A percentile compares a stretch with the other conserved stretches of the same genome.
These are phyloP conservation scores for Trametes maxima DNA, from an alignment of 768 basidiomycete species.

Conservation along the genomic window DNA sequence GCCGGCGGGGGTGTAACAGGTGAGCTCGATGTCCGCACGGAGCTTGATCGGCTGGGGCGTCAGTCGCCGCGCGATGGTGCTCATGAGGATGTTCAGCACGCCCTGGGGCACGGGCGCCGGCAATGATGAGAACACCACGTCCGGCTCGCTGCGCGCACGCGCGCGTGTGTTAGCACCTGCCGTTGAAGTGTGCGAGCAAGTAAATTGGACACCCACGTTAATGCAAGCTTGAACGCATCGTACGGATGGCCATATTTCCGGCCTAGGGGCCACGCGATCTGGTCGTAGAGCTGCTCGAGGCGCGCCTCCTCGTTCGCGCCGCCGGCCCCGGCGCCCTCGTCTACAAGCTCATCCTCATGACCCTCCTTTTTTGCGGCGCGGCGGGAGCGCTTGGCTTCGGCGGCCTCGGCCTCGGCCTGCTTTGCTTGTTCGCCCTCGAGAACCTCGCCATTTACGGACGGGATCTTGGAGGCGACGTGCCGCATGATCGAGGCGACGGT, in stretches of 20 bases:
- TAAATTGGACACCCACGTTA: constrained; percentile 63
- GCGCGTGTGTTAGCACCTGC: neutral
- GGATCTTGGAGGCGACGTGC: constrained; percentile 85
- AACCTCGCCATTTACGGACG: constrained; percentile 44
- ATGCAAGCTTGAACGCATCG: constrained; percentile 96
- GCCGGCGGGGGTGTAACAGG: constrained; percentile 93
- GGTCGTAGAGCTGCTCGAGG: constrained; percentile 85
- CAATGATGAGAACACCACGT: constrained; percentile 80
- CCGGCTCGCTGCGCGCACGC: constrained; percentile 55
- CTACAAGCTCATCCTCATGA: constrained; percentile 47
- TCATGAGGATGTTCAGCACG: constrained; percentile 63
- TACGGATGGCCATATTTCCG: constrained; percentile 93
- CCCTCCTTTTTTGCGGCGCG: constrained; percentile 47
- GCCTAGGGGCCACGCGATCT: constrained; percentile 91
- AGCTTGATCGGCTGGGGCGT: constrained; percentile 99
- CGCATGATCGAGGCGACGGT: constrained; percentile 92
- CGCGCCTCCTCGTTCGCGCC: constrained; percentile 71
- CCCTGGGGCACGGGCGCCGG: constrained; percentile 55
- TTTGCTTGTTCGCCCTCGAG: constrained; percentile 31
- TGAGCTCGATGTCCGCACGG: constrained; percentile 95
- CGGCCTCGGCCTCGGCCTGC: constrained; percentile 37
- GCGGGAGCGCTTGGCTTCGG: constrained; percentile 49
- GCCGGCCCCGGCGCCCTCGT: constrained; percentile 37
- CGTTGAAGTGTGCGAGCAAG: neutral
- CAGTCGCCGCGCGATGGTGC: constrained; percentile 90